A percentile compares a stretch with the other conserved stretches of the same genome.
Conservation (phyloP, 2,329 filamentous ascomycete genomes). For the Alternaria atra region DNA sequence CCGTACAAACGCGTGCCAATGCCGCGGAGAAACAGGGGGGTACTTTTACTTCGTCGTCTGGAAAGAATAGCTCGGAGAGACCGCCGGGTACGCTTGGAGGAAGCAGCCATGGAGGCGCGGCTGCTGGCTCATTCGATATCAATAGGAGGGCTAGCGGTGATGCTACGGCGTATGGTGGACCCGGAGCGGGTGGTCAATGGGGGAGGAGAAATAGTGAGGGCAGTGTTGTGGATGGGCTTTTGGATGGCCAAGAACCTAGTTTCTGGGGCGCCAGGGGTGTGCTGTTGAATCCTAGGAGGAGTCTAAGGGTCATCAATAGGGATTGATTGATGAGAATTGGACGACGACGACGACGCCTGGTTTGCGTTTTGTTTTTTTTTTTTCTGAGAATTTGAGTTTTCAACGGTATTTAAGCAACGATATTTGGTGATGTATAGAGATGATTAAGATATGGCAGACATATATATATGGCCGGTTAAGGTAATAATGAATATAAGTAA, state of each 20-base stretch:
- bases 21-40: constrained; percentile 47
- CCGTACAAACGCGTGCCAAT: constrained; percentile 66
- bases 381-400: too few species aligned
- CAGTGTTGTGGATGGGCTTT: constrained; percentile 66
- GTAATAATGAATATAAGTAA: too few species aligned
- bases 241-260: constrained; percentile 71
- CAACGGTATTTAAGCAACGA: too few species aligned
- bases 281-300: constrained; percentile 72
- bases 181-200: constrained; percentile 35
- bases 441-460: too few species aligned
- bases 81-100: constrained; percentile 24
- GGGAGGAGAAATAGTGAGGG: constrained; percentile 52
- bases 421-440: too few species aligned
- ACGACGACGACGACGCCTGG: too few species aligned
- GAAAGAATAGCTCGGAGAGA: constrained; percentile 39
- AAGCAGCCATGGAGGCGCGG: constrained; percentile 23
- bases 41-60: constrained; percentile 33
- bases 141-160: constrained; percentile 22
- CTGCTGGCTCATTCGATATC: constrained; percentile 33
- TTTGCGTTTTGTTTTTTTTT: too few species aligned
- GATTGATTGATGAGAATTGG: constrained; percentile 45
- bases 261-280: constrained; percentile 71
- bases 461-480: too few species aligned
- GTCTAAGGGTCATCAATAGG: constrained; percentile 73
- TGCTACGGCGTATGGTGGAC: constrained; percentile 26